Base-by-base conservation (phyloP, 1,284 basidiomycete genomes). In the Boletus calvinii region DNA sequence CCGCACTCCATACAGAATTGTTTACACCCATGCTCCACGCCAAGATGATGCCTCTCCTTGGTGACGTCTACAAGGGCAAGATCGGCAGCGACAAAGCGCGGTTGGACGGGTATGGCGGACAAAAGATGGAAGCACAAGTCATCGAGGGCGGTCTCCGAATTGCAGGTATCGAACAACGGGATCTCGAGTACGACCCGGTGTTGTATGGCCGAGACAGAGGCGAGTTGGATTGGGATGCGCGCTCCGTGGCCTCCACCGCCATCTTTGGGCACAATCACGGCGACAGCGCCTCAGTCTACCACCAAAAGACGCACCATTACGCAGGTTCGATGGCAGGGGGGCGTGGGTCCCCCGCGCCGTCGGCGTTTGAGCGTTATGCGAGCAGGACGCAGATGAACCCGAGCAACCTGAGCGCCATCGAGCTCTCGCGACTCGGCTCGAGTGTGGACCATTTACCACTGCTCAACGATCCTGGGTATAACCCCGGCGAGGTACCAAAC, bases 11-110 rank as follows among this genome's bases (percentile, higher is more conserved):
- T 60, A 70, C 80, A 15, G 89, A 92, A 40, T 74, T 94, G 29
- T 93, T 90, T 72, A 92, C 90, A 12, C 92, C 90, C 0, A 91
- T 92, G 90, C 71, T 94, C 36, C 92, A 94, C 64, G 86, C 88
- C 57, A 86, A 85, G 67, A 87, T 91, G 82, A 87, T 91, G 77
- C 82, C 80, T 7, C 72, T 93, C 22, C 74, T 94, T 17, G 69
- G 74, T 35, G 80, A 92, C 57, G 85, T 92, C 29, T 92, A 90
- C 67, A 72, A 76, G 41, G 90, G 91, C 58, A 85, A 84, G 62
- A 78, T 91, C 52, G 80, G 74, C 15, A 78, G 72, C 37, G 79
- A 84, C 40, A 76, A 83, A 56, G 75, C 86, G 18, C 81, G 81
- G 62, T 62, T 92, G 63, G 77, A 81, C 48, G 88, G 90, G 64